These are phyloP conservation scores for Hypoxylon sp. DNA, from an alignment of 2,329 filamentous ascomycete genomes.

Conservation along the genomic window DNA sequence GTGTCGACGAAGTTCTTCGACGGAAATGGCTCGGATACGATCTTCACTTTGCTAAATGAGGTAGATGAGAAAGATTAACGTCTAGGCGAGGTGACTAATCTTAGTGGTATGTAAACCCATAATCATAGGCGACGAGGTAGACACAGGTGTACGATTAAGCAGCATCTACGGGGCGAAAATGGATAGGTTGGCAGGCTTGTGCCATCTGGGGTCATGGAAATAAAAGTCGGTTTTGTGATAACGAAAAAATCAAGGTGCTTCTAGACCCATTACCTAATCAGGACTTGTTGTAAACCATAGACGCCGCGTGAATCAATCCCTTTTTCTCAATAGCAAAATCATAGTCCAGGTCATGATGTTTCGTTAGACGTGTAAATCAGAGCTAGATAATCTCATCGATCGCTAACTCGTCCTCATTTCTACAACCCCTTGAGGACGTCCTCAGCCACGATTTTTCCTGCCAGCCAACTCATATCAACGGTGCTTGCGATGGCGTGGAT, in stretches of 20 bases:
- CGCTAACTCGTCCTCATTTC: neutral
- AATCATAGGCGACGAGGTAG: slow-evolving; percentile 29
- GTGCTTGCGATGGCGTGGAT: slow-evolving; percentile 46
- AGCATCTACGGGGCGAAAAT: slow-evolving; percentile 41
- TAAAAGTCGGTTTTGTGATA: slow-evolving; percentile 42
- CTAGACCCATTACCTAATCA: slow-evolving; percentile 25
- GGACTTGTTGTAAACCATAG: slow-evolving; percentile 30
- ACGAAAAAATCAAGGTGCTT: slow-evolving; percentile 19
- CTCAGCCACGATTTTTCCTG: slow-evolving; percentile 48
- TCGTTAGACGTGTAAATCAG: neutral
- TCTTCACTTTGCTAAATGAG: slow-evolving; percentile 95
- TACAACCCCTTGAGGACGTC: slow-evolving; percentile 39
- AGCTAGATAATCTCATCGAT: neutral
- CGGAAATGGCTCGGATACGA: slow-evolving; percentile 98
- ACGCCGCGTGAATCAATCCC: slow-evolving; percentile 29
- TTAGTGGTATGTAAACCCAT: slow-evolving; percentile 33
- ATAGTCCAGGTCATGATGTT: neutral
- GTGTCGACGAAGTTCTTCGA: slow-evolving; percentile 80
- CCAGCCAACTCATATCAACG: slow-evolving; percentile 49
- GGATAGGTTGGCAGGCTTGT: slow-evolving; percentile 42
- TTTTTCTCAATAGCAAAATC: slow-evolving; percentile 21
- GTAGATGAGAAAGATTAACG: neutral
- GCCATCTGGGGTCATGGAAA: slow-evolving; percentile 25
- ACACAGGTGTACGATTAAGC: slow-evolving; percentile 49
- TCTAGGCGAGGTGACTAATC: slow-evolving; percentile 18